These are phyloP conservation scores for Aspergillus fijiensis DNA, from an alignment of 2,329 filamentous ascomycete genomes.

Conservation along the genomic window DNA sequence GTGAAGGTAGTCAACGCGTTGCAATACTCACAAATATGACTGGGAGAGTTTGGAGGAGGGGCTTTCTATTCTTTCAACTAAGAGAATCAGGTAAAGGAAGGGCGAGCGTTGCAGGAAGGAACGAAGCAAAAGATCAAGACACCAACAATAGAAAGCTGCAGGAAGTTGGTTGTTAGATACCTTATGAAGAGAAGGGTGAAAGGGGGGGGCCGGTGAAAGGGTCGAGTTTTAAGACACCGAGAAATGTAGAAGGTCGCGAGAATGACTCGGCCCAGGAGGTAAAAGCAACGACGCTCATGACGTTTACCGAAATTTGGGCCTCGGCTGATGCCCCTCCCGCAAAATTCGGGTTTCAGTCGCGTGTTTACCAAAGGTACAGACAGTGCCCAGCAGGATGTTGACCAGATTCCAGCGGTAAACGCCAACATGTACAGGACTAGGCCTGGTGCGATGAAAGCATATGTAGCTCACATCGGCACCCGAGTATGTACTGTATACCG, in stretches of 20 bases:
- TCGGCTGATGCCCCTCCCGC: constrained; percentile 28
- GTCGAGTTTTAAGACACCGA: constrained; percentile 9
- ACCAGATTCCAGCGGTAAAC: background rate
- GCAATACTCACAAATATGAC: background rate
- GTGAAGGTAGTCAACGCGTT: background rate
- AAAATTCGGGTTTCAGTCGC: background rate
- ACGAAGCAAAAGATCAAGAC: background rate
- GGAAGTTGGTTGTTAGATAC: background rate
- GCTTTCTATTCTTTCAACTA: background rate
- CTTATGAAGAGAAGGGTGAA: background rate
- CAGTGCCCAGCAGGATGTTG: background rate
- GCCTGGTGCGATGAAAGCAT: too few species aligned
- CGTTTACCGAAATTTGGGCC: constrained; percentile 38
- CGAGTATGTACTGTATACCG: too few species aligned
- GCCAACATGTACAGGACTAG: too few species aligned
- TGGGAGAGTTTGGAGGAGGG: background rate
- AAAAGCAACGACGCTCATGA: constrained; percentile 32
- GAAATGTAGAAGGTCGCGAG: constrained; percentile 19
- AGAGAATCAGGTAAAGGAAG: too few species aligned
- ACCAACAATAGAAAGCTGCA: too few species aligned
- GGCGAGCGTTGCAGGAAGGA: background rate
- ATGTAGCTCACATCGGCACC: too few species aligned
- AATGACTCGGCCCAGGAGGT: constrained; percentile 31
- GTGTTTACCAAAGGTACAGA: background rate
- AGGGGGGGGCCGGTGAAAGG: constrained; percentile 10